phyloP scores from a whole-genome alignment of 805 yeast species.

The Saccharomycopsis babjevae region DNA sequence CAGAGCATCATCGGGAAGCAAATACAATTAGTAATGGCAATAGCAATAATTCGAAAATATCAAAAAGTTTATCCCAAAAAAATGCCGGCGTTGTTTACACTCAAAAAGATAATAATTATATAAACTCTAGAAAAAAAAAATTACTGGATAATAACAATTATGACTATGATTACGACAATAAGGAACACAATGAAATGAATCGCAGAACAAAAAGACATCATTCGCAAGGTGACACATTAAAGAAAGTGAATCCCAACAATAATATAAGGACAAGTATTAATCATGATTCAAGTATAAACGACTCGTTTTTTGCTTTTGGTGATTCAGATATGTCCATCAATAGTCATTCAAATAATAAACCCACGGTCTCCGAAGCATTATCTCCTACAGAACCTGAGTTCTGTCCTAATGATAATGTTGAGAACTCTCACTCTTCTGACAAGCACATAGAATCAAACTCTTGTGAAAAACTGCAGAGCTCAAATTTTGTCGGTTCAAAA shows the following conservation, averaged over 20 bases:
- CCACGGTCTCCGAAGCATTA: background rate
- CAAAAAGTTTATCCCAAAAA: background rate
- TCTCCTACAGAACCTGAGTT: conserved; percentile 6
- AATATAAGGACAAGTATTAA: background rate
- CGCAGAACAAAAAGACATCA: background rate
- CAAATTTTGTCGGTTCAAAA: background rate
- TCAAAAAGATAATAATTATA: background rate
- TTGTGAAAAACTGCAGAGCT: background rate
- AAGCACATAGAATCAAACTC: background rate
- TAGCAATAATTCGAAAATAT: background rate
- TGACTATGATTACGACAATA: background rate
- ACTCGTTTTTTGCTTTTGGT: background rate
- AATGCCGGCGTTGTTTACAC: background rate
- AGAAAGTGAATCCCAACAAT: background rate
- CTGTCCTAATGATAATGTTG: background rate
- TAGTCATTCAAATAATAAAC: background rate
- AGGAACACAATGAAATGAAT: background rate
- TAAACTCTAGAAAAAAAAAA: background rate
- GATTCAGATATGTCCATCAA: background rate
- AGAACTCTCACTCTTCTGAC: background rate
- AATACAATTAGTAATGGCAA: too few species aligned
- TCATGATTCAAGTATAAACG: background rate
- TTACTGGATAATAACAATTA: background rate
- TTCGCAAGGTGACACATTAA: conserved; percentile 8
- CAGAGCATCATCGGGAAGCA: too few species aligned